phyloP scores from a whole-genome alignment of 257 asterid genomes.

The Echium plantagineum region DNA sequence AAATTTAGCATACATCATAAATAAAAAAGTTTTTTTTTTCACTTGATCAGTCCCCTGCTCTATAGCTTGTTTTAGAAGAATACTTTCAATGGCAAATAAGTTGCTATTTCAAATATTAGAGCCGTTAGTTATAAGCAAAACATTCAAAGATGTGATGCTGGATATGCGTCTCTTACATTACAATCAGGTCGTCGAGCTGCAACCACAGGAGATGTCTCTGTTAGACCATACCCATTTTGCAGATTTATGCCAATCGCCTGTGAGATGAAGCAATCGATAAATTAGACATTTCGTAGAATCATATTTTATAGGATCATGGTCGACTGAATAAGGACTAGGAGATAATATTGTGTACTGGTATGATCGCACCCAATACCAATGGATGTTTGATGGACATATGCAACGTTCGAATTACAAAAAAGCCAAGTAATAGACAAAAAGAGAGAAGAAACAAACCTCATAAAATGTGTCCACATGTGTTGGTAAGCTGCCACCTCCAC shows the following conservation, averaged over 20 bases:
- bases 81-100: no score
- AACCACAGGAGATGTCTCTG: conserved; percentile 89
- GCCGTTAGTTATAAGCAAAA: not conserved
- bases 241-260: conserved; percentile 80
- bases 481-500: conserved; percentile 95
- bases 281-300: conserved; percentile 1
- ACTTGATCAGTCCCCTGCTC: no score
- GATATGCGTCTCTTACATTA: conserved; percentile 40
- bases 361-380: no score
- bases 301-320: conserved; percentile 6
- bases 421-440: no score
- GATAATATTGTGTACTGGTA: no score
- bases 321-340: no score
- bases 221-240: conserved; percentile 92
- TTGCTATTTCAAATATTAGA: not conserved
- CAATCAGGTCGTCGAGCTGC: conserved; percentile 62
- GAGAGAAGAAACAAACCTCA: conserved; percentile 44
- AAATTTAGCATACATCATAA: not conserved
- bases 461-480: conserved; percentile 73
- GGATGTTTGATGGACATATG: no score
- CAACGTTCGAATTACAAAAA: no score
- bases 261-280: conserved; percentile 5
- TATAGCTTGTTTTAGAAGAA: not conserved
- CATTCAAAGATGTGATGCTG: not conserved
- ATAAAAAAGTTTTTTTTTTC: conserved; percentile 9